Base-by-base conservation (phyloP, 2,329 filamentous ascomycete species). In the Alternaria novae-zelandiae region DNA sequence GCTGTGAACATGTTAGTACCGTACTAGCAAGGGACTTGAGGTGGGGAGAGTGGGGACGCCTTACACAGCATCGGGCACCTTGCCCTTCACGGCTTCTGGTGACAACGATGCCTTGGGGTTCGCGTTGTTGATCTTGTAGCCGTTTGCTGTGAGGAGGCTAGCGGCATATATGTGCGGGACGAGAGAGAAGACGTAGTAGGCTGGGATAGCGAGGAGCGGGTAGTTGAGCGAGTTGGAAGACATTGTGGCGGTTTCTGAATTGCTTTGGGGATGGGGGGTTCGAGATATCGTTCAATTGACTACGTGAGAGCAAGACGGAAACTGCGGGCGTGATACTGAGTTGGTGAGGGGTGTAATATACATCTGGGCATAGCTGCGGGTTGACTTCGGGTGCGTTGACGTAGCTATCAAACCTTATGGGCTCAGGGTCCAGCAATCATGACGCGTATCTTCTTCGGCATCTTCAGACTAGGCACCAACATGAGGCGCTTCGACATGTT, bases 61-160 rank as follows among this genome's bases (percentile, higher is more conserved):
- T 8, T 68, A 69, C 59, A 73, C 65, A 3, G 54, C 65, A 26
- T 74, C 72, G 4, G 72, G 71, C 4, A 74, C 72, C 44, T 74
- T 74, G 45, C 72, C 72, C 21, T 72, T 64, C 1, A 74, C 65
- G n/a, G 67, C 59, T 1, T 61, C 54, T 7, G 72, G 69, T 3
- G 71, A 65, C 3, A 69, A n/a, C 1, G 71, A 69, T 15, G 72
- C 69, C 43, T 68, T 74, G 21, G 72, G 71, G 32, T 74, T 74
- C 15, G 72, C 65, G 44, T 74, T 74, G 67, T 74, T 72, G 44
- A 68, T 15, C 28, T 72, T 65, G 66, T 73, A 74, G 21, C 72
- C 72, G 9, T 54, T 32, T 1, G 63, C 46, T 4, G 49, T 15
- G 25, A 74, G 71, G 11, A 73, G 45, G 23, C 20, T 46, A 25